These are phyloP conservation scores for Cyberlindnera maclurae DNA, from an alignment of 805 yeast species.

Conservation along the genomic window DNA sequence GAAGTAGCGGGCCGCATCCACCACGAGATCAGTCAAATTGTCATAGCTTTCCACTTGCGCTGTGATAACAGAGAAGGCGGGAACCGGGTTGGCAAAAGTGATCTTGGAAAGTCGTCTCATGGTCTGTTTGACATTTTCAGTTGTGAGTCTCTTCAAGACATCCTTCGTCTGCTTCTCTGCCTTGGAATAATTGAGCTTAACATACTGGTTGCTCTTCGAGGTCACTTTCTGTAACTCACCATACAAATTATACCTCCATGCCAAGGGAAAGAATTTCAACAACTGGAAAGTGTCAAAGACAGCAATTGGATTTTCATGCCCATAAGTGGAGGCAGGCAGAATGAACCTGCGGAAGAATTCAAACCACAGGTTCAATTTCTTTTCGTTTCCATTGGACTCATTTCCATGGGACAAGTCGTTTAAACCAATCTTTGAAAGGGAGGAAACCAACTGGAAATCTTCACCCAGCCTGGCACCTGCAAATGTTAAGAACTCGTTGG, in stretches of 20 bases:
- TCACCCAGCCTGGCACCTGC: slow-evolving; percentile 49
- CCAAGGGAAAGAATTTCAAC: slow-evolving; percentile 46
- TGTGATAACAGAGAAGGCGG: slow-evolving; percentile 63
- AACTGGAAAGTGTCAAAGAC: slow-evolving; percentile 54
- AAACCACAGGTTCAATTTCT: slow-evolving; percentile 39
- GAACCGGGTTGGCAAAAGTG: slow-evolving; percentile 70
- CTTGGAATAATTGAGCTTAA: slow-evolving; percentile 52
- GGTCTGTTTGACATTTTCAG: slow-evolving; percentile 67
- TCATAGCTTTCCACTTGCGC: slow-evolving; percentile 89
- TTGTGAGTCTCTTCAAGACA: slow-evolving; percentile 72
- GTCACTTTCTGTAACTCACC: slow-evolving; percentile 64
- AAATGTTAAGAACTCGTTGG: slow-evolving; percentile 43
- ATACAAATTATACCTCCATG: slow-evolving; percentile 66
- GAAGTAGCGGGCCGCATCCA: slow-evolving; percentile 70
- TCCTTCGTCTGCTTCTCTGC: slow-evolving; percentile 78
- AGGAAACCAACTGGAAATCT: slow-evolving; percentile 41
- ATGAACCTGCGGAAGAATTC: slow-evolving; percentile 57
- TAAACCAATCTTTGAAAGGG: slow-evolving; percentile 54
- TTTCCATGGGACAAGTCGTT: slow-evolving; percentile 26
- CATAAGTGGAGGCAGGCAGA: slow-evolving; percentile 44
- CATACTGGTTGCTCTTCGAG: slow-evolving; percentile 45
- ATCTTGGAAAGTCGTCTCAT: slow-evolving; percentile 68
- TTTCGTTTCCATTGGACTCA: slow-evolving; percentile 11
- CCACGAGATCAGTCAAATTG: slow-evolving; percentile 71
- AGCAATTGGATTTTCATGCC: slow-evolving; percentile 50